Evolutionary conservation across 352 stramenopile genomes (phyloP).

Genomic region (Lagenidium sp.): DNA sequence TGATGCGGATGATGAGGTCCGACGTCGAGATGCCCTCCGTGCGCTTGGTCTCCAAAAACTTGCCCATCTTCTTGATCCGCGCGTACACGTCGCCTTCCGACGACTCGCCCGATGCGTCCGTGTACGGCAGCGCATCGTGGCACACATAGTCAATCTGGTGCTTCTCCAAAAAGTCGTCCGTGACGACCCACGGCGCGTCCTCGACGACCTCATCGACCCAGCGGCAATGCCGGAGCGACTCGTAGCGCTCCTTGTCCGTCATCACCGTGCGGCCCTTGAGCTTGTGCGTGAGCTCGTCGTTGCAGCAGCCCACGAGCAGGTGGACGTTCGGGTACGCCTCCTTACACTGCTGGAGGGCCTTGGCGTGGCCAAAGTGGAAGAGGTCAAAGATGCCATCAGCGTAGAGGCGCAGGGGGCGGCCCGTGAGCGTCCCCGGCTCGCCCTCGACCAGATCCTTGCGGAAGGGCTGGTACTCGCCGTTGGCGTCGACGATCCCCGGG

Average conservation of each 20-base stretch:
- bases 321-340: conserved; percentile 79
- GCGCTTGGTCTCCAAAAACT: conserved; percentile 77
- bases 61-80: conserved; percentile 81
- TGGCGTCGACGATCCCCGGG: conserved; percentile 8
- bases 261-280: conserved; percentile 85
- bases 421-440: conserved; percentile 60
- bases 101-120: conserved; percentile 57
- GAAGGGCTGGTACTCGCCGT: conserved; percentile 45
- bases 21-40: conserved; percentile 87
- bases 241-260: conserved; percentile 84
- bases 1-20: conserved; percentile 87
- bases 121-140: conserved; percentile 84
- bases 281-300: conserved; percentile 79
- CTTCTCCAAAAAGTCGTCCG: conserved; percentile 75
- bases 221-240: conserved; percentile 74
- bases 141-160: conserved; percentile 87
- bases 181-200: conserved; percentile 82
- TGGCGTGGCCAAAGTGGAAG: conserved; percentile 85
- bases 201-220: conserved; percentile 87
- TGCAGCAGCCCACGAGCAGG: conserved; percentile 83
- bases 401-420: conserved; percentile 74
- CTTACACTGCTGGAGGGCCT: conserved; percentile 84
- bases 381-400: conserved; percentile 87
- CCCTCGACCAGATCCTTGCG: conserved; percentile 47
- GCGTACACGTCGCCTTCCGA: conserved; percentile 78